Evolutionary conservation across 768 basidiomycete genomes (phyloP).

Genomic region (Hypholoma fasciculare): DNA sequence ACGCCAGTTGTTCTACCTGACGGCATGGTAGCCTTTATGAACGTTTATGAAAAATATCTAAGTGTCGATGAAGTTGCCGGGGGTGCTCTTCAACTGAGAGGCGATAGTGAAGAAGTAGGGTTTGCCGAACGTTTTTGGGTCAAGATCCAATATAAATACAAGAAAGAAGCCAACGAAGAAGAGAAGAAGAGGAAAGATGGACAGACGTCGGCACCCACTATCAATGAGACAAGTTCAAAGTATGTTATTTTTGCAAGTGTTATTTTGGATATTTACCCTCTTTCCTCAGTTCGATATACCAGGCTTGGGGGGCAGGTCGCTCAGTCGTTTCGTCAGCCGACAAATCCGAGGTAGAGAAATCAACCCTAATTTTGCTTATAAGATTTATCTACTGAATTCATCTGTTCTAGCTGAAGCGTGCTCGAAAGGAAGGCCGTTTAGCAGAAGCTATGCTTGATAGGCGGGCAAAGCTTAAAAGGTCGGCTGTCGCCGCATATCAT

Average conservation of each 20-base stretch:
- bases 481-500: conserved; percentile 8
- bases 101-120: conserved; percentile 84
- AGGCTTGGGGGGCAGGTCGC: conserved; percentile 84
- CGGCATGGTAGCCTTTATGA: conserved; percentile 87
- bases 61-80: conserved; percentile 86
- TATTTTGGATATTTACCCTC: background rate
- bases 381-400: background rate
- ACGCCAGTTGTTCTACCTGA: conserved; percentile 79
- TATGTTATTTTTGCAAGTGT: conserved; percentile 36
- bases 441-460: conserved; percentile 81
- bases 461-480: conserved; percentile 84
- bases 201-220: conserved; percentile 40
- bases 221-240: conserved; percentile 79
- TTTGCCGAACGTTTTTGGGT: conserved; percentile 88
- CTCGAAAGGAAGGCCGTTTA: conserved; percentile 76
- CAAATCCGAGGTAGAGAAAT: conserved; percentile 59
- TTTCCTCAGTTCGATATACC: conserved; percentile 59
- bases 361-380: too few relatives aligned
- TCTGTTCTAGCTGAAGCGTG: conserved; percentile 63
- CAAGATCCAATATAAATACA: conserved; percentile 87
- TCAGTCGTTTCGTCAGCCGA: conserved; percentile 70
- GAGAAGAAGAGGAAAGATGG: conserved; percentile 73
- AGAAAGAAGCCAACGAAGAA: conserved; percentile 79
- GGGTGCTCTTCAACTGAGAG: conserved; percentile 72
- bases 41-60: conserved; percentile 87